Evolutionary conservation across 148 eudicot species (phyloP).

Genomic region (Arbutus unedo): DNA sequence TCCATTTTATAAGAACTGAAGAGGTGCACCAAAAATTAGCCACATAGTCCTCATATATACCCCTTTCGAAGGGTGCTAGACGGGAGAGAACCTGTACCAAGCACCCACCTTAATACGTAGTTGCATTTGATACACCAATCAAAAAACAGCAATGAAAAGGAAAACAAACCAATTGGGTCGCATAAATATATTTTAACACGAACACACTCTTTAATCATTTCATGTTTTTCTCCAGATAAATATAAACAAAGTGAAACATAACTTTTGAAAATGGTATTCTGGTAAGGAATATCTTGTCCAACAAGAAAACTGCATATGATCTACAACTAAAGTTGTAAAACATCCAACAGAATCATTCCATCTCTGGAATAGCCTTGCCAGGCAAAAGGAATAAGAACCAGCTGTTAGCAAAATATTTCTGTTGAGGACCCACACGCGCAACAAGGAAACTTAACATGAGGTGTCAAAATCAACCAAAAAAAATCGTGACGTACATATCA

Average conservation of each 20-base stretch:
- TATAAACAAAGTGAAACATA: not conserved
- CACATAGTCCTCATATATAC: conserved; percentile 87
- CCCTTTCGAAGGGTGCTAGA: conserved; percentile 92
- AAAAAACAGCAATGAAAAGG: not conserved
- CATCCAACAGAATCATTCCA: too few species aligned
- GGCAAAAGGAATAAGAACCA: not conserved
- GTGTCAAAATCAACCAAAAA: not conserved
- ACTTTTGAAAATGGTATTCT: too few species aligned
- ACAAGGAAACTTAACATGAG: not conserved
- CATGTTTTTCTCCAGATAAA: not conserved
- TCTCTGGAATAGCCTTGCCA: too few species aligned
- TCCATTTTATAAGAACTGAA: conserved; percentile 76
- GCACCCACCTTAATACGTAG: conserved; percentile 14
- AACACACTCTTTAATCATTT: not conserved
- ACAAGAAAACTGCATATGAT: too few species aligned
- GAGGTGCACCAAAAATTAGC: conserved; percentile 97
- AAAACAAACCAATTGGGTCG: not conserved
- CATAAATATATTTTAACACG: not conserved
- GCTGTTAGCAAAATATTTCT: not conserved
- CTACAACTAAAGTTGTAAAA: too few species aligned
- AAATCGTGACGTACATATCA: not conserved
- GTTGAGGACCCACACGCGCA: not conserved
- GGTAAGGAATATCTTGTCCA: too few species aligned
- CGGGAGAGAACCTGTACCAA: conserved; percentile 76
- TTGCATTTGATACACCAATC: not conserved